Evolutionary conservation across 1,139 yeast species (phyloP).

Genomic region (Hyphopichia fennica): DNA sequence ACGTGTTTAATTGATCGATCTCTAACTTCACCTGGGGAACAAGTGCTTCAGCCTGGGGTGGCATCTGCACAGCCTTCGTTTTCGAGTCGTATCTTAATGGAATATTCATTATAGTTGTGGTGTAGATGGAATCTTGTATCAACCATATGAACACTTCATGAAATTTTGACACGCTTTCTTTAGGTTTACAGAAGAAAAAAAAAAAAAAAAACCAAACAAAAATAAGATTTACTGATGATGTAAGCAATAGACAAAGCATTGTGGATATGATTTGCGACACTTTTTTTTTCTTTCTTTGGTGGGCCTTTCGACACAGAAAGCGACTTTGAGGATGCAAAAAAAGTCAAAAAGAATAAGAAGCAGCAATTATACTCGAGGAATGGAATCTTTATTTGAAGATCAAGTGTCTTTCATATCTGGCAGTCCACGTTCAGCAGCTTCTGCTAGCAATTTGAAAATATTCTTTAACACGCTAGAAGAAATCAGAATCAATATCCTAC

Average conservation of each 20-base stretch:
- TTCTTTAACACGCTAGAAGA: conserved; percentile 8
- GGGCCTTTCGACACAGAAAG: too few relatives aligned
- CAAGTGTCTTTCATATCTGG: conserved; percentile 9
- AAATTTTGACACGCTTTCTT: conserved; percentile 2
- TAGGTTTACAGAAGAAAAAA: too few relatives aligned
- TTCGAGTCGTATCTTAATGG: conserved; percentile 29
- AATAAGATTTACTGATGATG: too few relatives aligned
- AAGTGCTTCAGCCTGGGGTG: conserved; percentile 19
- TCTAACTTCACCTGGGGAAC: conserved; percentile 44
- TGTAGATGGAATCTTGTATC: neutral
- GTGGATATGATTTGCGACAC: too few relatives aligned
- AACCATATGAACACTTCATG: neutral
- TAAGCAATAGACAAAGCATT: too few relatives aligned
- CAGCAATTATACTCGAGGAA: neutral
- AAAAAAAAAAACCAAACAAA: too few relatives aligned
- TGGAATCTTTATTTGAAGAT: conserved; percentile 7
- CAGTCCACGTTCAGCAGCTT: neutral
- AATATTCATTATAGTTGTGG: conserved; percentile 16
- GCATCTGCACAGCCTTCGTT: conserved; percentile 25
- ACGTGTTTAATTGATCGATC: conserved; percentile 60
- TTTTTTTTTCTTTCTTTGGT: too few relatives aligned
- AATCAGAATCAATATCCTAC: neutral
- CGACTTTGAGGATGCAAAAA: too few relatives aligned
- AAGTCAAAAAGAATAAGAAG: too few relatives aligned
- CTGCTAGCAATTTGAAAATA: conserved; percentile 5